Conservation (phyloP, 2,329 filamentous ascomycete genomes). For the Aspergillus floridensis region DNA sequence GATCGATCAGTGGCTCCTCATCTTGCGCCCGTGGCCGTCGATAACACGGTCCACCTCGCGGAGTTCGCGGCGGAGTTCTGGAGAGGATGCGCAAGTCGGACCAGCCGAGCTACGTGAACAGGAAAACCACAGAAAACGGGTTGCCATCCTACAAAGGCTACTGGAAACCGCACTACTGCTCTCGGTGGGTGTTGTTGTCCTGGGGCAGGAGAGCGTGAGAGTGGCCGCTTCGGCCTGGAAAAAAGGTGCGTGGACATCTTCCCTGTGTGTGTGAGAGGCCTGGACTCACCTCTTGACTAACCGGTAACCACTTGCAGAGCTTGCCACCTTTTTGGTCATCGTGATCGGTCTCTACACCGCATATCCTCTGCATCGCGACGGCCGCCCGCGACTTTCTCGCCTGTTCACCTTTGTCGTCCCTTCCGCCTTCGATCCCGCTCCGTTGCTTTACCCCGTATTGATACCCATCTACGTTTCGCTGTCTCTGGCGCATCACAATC, state of each 20-base stretch:
- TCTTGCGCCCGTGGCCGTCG: constrained; percentile 32
- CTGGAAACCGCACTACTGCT: constrained; percentile 56
- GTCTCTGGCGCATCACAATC: constrained; percentile 64
- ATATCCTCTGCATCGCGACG: constrained; percentile 54
- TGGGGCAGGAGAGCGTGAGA: constrained; percentile 32
- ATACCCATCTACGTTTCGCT: constrained; percentile 75
- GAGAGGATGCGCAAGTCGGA: constrained; percentile 28
- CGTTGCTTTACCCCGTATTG: constrained; percentile 78
- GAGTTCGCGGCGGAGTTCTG: constrained; percentile 32
- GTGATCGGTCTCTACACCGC: constrained; percentile 34
- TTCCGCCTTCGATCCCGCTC: constrained; percentile 81
- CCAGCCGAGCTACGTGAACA: constrained; percentile 23
- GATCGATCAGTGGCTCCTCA: constrained; percentile 31
- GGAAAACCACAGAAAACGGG: constrained; percentile 33
- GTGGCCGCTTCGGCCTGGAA: constrained; percentile 36
- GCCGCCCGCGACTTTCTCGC: constrained; percentile 30
- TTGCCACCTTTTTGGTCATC: constrained; percentile 32
- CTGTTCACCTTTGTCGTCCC: constrained; percentile 61
- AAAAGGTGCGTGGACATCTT: constrained; percentile 33
- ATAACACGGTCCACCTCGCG: constrained; percentile 29
- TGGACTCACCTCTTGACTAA: constrained; percentile 13
- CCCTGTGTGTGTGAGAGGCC: not conserved
- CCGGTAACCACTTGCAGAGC: constrained; percentile 25
- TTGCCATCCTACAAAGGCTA: constrained; percentile 48
- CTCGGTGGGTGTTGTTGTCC: constrained; percentile 49